phyloP scores from a whole-genome alignment of 331 rosid species.

The Malus hybrid region DNA sequence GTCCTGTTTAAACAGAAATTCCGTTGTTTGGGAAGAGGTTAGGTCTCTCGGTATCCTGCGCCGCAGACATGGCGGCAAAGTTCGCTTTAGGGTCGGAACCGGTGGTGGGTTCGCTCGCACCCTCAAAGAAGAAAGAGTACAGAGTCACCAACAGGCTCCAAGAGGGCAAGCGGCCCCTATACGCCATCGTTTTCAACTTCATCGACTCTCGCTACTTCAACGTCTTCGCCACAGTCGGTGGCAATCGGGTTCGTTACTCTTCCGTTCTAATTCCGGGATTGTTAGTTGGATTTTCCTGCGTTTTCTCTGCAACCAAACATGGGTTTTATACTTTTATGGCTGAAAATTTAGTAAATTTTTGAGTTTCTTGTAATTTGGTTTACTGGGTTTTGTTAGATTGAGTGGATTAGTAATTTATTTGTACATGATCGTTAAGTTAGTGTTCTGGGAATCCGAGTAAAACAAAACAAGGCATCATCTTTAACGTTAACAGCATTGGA shows the following conservation, averaged over 20 bases:
- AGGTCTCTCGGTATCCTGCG: neutral
- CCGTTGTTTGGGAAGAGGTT: neutral
- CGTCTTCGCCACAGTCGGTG: conserved; percentile 91
- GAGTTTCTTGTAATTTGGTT: neutral
- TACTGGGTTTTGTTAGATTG: neutral
- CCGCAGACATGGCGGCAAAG: conserved; percentile 52
- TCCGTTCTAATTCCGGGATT: neutral
- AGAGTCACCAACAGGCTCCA: conserved; percentile 85
- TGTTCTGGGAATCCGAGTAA: neutral
- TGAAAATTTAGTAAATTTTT: neutral
- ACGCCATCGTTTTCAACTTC: conserved; percentile 72
- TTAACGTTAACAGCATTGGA: neutral
- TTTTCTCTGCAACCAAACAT: neutral
- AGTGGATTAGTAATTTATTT: neutral
- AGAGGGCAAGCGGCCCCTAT: conserved; percentile 81
- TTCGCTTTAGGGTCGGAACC: conserved; percentile 60
- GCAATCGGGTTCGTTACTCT: conserved; percentile 56
- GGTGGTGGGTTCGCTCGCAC: conserved; percentile 50
- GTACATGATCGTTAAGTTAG: neutral
- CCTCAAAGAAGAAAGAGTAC: conserved; percentile 61
- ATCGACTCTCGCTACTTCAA: conserved; percentile 63
- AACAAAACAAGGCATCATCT: neutral
- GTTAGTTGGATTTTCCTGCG: neutral
- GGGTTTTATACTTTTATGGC: neutral
- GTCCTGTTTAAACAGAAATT: neutral